These are phyloP conservation scores for Yarrowia galli DNA, from an alignment of 1,139 yeast genomes.

Conservation along the genomic window DNA sequence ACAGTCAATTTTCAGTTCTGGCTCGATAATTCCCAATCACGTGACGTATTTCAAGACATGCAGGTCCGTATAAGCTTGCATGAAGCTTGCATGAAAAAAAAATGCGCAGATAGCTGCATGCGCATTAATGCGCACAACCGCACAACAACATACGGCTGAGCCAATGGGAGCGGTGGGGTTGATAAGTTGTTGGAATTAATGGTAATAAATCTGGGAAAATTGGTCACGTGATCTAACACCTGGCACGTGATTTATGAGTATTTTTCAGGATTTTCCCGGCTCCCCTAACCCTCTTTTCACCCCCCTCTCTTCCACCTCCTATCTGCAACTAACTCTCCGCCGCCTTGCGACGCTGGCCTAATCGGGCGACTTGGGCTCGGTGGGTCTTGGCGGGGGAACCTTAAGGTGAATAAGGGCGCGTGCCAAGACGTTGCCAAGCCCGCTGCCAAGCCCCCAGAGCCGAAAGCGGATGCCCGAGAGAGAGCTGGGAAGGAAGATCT, in stretches of 20 bases:
- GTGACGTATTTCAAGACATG: conserved; percentile 10
- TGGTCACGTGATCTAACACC: too few species aligned
- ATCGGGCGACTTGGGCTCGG: background rate
- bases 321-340: background rate
- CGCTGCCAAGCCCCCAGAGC: too few species aligned
- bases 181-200: too few species aligned
- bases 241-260: too few species aligned
- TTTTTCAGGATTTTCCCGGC: too few species aligned
- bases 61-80: conserved; percentile 30
- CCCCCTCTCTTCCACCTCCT: background rate
- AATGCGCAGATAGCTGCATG: conserved; percentile 32
- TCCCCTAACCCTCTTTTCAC: background rate
- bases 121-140: conserved; percentile 2
- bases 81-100: too few species aligned
- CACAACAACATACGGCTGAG: conserved; percentile 27
- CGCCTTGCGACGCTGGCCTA: background rate
- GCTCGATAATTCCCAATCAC: too few species aligned
- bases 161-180: conserved; percentile 7
- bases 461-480: conserved; percentile 2
- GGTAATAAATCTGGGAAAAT: background rate
- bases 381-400: background rate
- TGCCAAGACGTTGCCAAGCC: conserved; percentile 32
- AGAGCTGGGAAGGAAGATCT: too few species aligned
- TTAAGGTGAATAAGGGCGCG: conserved; percentile 2
- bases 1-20: too few species aligned